phyloP scores from a whole-genome alignment of 1,284 basidiomycete species.

The Polyporus tsugae region DNA sequence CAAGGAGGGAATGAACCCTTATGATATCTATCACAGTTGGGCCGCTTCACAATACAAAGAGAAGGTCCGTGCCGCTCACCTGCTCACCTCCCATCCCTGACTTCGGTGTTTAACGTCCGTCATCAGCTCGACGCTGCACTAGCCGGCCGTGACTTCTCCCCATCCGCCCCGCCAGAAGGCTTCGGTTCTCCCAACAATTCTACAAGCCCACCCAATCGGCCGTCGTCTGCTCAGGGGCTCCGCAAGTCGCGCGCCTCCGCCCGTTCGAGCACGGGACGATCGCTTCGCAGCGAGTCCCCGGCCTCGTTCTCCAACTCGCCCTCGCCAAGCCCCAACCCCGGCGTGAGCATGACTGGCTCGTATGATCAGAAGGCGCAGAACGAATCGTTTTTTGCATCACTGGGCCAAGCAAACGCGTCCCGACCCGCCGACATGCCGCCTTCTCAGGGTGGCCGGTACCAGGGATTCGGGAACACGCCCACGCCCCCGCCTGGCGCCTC shows the following conservation, averaged over 20 bases:
- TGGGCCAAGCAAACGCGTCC: conserved; percentile 77
- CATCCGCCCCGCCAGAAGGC: conserved; percentile 66
- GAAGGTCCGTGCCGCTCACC: conserved; percentile 65
- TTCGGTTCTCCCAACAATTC: conserved; percentile 44
- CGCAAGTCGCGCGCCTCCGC: conserved; percentile 78
- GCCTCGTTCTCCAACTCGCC: conserved; percentile 61
- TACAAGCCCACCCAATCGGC: conserved; percentile 56
- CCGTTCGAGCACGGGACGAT: conserved; percentile 56
- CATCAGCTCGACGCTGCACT: conserved; percentile 73
- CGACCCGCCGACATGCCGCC: conserved; percentile 80
- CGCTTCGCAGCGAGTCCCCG: conserved; percentile 55
- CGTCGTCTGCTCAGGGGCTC: conserved; percentile 75
- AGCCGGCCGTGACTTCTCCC: conserved; percentile 76
- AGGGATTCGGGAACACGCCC: conserved; percentile 84
- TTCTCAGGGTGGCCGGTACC: conserved; percentile 86
- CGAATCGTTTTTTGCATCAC: conserved; percentile 76
- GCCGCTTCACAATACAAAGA: conserved; percentile 91
- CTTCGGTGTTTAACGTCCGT: conserved; percentile 12
- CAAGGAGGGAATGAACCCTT: conserved; percentile 69
- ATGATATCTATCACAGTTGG: conserved; percentile 92
- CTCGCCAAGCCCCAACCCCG: conserved; percentile 49
- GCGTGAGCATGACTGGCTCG: conserved; percentile 42
- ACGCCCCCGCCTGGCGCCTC: conserved; percentile 56
- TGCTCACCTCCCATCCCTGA: conserved; percentile 14
- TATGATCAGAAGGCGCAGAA: conserved; percentile 75